These are phyloP conservation scores for Ganoderma lucidum DNA, from an alignment of 1,284 basidiomycete genomes.

Conservation along the genomic window DNA sequence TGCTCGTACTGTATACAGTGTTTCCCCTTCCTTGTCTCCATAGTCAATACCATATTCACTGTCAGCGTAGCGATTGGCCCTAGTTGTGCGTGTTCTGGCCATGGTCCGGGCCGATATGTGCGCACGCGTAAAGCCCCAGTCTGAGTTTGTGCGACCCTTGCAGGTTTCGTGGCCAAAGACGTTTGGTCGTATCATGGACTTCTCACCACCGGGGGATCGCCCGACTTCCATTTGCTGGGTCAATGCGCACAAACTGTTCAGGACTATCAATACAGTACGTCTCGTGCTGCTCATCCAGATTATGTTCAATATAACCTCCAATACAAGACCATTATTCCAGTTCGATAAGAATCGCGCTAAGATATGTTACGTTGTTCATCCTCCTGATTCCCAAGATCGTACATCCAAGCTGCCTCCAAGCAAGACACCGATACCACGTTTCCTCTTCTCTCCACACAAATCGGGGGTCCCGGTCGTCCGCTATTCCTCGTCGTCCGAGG, in stretches of 20 bases:
- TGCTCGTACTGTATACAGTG: slow-evolving; percentile 9
- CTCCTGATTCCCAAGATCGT: not conserved
- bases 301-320: not conserved
- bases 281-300: no score
- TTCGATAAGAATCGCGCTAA: not conserved
- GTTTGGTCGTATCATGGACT: no score
- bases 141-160: no score
- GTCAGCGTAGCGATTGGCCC: not conserved
- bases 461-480: not conserved
- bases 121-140: no score
- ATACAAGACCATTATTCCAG: not conserved
- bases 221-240: no score
- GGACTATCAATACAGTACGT: no score
- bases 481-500: slow-evolving; percentile 28
- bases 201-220: no score
- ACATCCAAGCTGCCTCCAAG: not conserved
- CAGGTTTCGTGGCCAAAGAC: no score
- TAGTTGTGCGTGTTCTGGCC: not conserved
- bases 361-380: not conserved
- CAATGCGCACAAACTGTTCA: no score
- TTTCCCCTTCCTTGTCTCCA: not conserved
- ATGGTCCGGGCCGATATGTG: no score
- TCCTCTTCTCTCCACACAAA: not conserved
- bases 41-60: slow-evolving; percentile 1
- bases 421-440: not conserved